Evolutionary conservation across 495 filamentous ascomycete genomes (phyloP).

Genomic region (Neurospora tetraspora): DNA sequence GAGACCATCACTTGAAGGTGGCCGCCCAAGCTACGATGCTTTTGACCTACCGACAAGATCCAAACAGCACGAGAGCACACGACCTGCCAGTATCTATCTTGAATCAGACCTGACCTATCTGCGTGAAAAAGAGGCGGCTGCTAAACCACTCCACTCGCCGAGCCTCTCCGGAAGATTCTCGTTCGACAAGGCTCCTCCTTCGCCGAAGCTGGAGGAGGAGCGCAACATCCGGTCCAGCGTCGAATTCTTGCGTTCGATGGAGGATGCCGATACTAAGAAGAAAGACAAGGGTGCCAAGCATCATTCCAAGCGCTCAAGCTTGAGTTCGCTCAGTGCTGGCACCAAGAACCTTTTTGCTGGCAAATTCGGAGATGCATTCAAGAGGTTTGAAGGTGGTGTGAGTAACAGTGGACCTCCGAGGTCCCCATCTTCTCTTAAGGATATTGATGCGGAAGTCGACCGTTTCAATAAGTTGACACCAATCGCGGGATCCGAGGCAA

Average conservation of each 20-base stretch:
- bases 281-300: constrained; percentile 64
- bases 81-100: constrained; percentile 57
- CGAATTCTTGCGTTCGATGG: constrained; percentile 76
- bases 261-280: constrained; percentile 57
- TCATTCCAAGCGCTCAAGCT: constrained; percentile 71
- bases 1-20: constrained; percentile 69
- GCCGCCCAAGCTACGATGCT: constrained; percentile 54
- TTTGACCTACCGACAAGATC: constrained; percentile 38
- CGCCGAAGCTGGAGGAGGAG: constrained; percentile 43
- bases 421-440: constrained; percentile 46
- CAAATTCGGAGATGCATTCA: constrained; percentile 92
- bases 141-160: constrained; percentile 26
- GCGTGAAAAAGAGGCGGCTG: constrained; percentile 47
- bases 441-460: constrained; percentile 22
- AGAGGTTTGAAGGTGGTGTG: constrained; percentile 64
- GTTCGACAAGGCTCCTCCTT: constrained; percentile 25
- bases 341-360: constrained; percentile 81
- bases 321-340: constrained; percentile 62
- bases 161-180: constrained; percentile 24
- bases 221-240: constrained; percentile 74
- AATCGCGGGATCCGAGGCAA: constrained; percentile 67
- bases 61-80: constrained; percentile 12
- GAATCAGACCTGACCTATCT: constrained; percentile 69
- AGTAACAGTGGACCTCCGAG: constrained; percentile 37
- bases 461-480: constrained; percentile 42